A percentile compares a stretch with the other conserved stretches of the same genome.
These are phyloP conservation scores for Stentor coeruleus DNA, from an alignment of 73 alveolate genomes.

Conservation along the genomic window DNA sequence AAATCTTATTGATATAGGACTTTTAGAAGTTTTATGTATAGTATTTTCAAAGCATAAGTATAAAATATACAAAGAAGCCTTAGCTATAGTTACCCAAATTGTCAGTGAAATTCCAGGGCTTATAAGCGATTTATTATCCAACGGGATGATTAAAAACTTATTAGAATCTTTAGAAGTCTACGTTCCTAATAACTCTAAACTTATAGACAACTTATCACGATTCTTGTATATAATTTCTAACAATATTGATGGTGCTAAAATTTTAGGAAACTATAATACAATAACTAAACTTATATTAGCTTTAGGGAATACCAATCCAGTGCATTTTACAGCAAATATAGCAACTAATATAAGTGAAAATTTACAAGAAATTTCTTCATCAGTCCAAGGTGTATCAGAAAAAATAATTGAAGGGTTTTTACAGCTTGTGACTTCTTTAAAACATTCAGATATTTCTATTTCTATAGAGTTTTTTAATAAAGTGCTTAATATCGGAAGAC, in stretches of 20 bases:
- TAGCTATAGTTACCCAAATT: background rate
- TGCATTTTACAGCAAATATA: background rate
- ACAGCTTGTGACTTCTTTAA: background rate
- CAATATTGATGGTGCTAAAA: background rate
- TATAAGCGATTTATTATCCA: background rate
- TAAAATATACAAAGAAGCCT: background rate
- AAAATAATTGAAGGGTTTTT: background rate
- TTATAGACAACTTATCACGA: background rate
- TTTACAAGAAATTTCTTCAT: background rate
- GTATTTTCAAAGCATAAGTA: background rate
- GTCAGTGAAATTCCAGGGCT: background rate
- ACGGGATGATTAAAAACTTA: background rate
- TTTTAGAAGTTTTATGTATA: background rate
- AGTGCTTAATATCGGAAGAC: slow-evolving; percentile 1
- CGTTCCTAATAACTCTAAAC: background rate
- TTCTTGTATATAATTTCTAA: background rate
- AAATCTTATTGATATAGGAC: background rate
- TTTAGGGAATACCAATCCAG: background rate
- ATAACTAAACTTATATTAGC: background rate
- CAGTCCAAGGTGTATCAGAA: background rate
- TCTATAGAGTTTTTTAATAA: background rate
- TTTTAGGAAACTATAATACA: background rate
- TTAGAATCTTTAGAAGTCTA: background rate
- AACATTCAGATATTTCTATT: background rate
- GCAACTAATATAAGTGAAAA: background rate